Percentiles rank a stretch among this genome's conserved stretches.
Evolutionary conservation across 2,329 filamentous ascomycete species (phyloP).

Genomic region (Malbranchea cinnamomea): DNA sequence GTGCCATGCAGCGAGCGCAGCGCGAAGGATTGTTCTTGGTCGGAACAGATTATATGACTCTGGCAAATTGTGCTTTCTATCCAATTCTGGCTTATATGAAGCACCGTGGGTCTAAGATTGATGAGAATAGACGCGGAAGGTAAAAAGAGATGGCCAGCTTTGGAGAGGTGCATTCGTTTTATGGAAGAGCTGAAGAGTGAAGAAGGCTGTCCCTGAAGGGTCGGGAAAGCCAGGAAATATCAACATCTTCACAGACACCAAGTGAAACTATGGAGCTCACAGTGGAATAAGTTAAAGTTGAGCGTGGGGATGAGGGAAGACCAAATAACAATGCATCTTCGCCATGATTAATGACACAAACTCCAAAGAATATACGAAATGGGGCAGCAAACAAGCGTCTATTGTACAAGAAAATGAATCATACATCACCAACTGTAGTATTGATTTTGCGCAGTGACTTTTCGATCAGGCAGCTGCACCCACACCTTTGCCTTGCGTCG

Average conservation of each 20-base stretch:
- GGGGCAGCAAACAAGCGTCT: background rate
- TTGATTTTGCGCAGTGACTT: constrained; percentile 68
- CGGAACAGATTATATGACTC: background rate
- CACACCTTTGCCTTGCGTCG: constrained; percentile 62
- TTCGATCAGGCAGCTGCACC: constrained; percentile 76
- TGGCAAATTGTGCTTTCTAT: constrained; percentile 4
- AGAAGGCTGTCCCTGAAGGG: constrained; percentile 2
- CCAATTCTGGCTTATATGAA: constrained; percentile 3
- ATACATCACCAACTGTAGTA: constrained; percentile 71
- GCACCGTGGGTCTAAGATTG: constrained; percentile 3
- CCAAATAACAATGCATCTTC: too few relatives aligned
- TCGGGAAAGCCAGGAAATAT: constrained; percentile 3
- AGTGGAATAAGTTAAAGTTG: too few relatives aligned
- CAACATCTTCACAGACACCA: constrained; percentile 4
- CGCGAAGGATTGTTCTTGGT: constrained; percentile 1
- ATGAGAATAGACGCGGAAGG: too few relatives aligned
- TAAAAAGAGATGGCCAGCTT: background rate
- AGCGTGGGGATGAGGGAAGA: too few relatives aligned
- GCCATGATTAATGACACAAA: too few relatives aligned
- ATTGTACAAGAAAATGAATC: constrained; percentile 6
- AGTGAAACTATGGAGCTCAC: too few relatives aligned
- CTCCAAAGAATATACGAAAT: background rate
- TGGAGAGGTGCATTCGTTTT: constrained; percentile 3
- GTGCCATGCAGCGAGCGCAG: too few relatives aligned
- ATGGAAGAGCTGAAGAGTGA: constrained; percentile 1